phyloP scores from a whole-genome alignment of 345 rosid genomes.

The Eucalyptus melliodora region DNA sequence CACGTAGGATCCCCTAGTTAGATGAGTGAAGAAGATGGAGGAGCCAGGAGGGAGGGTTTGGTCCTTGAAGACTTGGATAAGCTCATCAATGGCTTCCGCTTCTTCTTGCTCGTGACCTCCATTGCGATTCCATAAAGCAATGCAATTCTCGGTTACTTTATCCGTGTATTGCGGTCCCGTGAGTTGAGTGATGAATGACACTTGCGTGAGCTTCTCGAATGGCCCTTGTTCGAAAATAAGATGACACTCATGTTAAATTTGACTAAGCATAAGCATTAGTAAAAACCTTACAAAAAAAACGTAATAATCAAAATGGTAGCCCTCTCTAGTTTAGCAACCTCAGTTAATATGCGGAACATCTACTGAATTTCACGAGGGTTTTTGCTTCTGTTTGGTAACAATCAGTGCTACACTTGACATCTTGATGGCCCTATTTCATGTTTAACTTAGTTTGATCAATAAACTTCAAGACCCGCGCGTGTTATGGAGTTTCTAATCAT shows the following conservation, averaged over 20 bases:
- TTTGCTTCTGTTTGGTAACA: not conserved
- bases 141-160: not conserved
- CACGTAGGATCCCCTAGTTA: slow-evolving; percentile 33
- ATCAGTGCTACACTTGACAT: not conserved
- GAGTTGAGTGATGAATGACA: not conserved
- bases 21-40: slow-evolving; percentile 52
- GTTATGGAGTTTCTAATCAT: not conserved
- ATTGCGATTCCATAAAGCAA: not conserved
- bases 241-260: not conserved
- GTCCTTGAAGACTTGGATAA: slow-evolving; percentile 39
- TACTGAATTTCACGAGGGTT: not conserved
- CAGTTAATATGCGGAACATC: too few relatives aligned
- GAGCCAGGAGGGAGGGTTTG: slow-evolving; percentile 51
- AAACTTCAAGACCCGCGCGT: not conserved
- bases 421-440: not conserved
- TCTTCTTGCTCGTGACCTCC: not conserved
- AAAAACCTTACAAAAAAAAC: not conserved
- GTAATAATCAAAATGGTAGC: not conserved
- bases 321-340: not conserved
- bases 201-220: not conserved
- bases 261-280: not conserved
- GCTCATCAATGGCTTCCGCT: slow-evolving; percentile 35
- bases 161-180: not conserved
- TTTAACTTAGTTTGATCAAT: not conserved
- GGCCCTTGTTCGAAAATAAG: not conserved